phyloP scores from a whole-genome alignment of 257 asterid species.

The Solanum tarijense region DNA sequence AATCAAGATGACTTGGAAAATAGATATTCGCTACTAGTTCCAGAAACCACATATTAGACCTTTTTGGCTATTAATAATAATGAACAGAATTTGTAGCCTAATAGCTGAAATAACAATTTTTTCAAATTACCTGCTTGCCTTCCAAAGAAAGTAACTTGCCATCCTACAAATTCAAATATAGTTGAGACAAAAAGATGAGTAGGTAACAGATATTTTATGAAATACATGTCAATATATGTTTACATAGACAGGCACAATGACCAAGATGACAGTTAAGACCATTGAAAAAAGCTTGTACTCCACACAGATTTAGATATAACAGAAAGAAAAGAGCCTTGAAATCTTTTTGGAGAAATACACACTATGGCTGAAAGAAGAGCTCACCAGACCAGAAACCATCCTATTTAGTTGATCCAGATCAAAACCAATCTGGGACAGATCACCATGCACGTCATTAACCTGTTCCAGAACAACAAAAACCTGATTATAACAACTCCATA shows the following conservation, averaged over 20 bases:
- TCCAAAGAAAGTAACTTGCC: constrained; percentile 60
- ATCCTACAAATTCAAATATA: constrained; percentile 40
- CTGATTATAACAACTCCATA: not conserved
- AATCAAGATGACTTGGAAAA: not conserved
- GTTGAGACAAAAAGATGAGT: not conserved
- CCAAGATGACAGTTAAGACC: not conserved
- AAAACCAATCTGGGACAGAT: constrained; percentile 45
- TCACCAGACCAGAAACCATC: constrained; percentile 66
- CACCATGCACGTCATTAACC: constrained; percentile 56
- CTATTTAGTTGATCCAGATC: constrained; percentile 44
- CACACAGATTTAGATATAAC: not conserved
- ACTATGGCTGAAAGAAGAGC: constrained; percentile 5
- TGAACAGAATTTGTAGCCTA: not conserved
- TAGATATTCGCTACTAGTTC: not conserved
- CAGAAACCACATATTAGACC: not conserved
- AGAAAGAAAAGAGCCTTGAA: not conserved
- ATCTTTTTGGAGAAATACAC: not conserved
- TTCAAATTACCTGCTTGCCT: constrained; percentile 53
- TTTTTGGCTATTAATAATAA: not conserved
- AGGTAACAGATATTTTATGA: not conserved
- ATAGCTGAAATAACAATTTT: not conserved
- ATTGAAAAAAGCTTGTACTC: not conserved
- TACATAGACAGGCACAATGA: not conserved
- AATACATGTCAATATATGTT: too few relatives aligned
- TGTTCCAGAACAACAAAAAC: constrained; percentile 20